phyloP scores from a whole-genome alignment of 2,329 filamentous ascomycete genomes.

The Cytospora paraplurivora region DNA sequence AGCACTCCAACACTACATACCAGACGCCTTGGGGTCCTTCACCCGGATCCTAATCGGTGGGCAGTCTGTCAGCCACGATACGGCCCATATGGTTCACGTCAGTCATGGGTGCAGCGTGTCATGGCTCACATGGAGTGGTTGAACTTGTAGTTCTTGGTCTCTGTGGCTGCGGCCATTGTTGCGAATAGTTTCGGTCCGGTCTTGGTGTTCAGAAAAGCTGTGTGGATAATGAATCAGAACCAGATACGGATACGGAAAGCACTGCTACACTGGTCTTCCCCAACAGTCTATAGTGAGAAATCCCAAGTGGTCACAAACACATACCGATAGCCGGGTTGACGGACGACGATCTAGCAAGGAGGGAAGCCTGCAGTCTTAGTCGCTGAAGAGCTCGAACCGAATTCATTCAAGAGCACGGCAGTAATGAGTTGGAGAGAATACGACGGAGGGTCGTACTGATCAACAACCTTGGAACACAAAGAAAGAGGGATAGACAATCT shows the following conservation, averaged over 20 bases:
- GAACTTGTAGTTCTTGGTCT: slow-evolving; percentile 76
- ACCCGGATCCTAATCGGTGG: slow-evolving; percentile 72
- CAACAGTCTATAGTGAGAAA: too few species aligned
- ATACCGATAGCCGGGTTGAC: slow-evolving; percentile 16
- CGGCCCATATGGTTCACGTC: not conserved
- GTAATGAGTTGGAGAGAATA: not conserved
- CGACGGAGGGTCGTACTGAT: not conserved
- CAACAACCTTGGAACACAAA: not conserved
- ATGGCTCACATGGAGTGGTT: slow-evolving; percentile 79
- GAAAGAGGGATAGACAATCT: not conserved
- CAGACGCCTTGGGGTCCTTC: slow-evolving; percentile 84
- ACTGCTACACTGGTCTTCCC: too few species aligned
- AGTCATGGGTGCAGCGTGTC: not conserved
- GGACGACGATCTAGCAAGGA: slow-evolving; percentile 32
- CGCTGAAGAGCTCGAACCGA: slow-evolving; percentile 35
- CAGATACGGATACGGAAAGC: not conserved
- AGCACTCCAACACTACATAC: slow-evolving; percentile 45
- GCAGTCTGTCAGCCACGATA: slow-evolving; percentile 28
- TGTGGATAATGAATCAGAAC: slow-evolving; percentile 9
- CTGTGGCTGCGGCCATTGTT: slow-evolving; percentile 69
- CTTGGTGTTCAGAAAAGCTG: slow-evolving; percentile 27
- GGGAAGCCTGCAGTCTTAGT: slow-evolving; percentile 35
- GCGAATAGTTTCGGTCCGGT: slow-evolving; percentile 38
- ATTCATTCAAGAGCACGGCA: slow-evolving; percentile 34
- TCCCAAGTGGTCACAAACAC: not conserved